These are phyloP conservation scores for Danielia reshetovae DNA, from an alignment of 805 yeast genomes.

Conservation along the genomic window DNA sequence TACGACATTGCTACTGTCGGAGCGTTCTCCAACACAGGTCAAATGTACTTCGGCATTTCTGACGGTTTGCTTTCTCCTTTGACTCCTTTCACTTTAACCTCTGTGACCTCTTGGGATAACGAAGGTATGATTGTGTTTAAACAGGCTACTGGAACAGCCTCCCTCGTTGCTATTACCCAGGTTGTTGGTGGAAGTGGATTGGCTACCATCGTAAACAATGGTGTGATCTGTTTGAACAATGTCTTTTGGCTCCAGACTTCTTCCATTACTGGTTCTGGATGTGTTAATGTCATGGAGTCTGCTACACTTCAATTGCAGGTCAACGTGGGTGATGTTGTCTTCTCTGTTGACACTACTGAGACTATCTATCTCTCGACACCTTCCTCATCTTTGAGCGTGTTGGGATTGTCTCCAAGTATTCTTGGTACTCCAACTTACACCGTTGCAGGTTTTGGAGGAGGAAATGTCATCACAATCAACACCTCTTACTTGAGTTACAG, in stretches of 20 bases:
- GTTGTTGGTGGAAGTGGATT: background rate
- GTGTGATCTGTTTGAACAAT: constrained; percentile 25
- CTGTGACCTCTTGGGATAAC: constrained; percentile 5
- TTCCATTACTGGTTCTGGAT: constrained; percentile 22
- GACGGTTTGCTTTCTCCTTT: constrained; percentile 12
- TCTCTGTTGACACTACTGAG: constrained; percentile 1
- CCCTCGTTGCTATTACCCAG: constrained; percentile 9
- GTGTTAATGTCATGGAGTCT: constrained; percentile 10
- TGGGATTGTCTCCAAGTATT: constrained; percentile 1
- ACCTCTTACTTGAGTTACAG: constrained; percentile 2
- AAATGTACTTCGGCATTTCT: constrained; percentile 19
- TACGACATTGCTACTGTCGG: constrained; percentile 14
- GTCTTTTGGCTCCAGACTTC: constrained; percentile 21
- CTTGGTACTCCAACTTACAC: background rate
- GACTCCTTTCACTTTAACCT: constrained; percentile 3
- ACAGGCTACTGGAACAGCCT: constrained; percentile 11
- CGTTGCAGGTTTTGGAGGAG: constrained; percentile 11
- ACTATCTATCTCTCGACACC: constrained; percentile 4
- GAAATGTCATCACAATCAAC: constrained; percentile 6
- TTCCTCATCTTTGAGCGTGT: constrained; percentile 1
- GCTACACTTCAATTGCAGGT: constrained; percentile 3
- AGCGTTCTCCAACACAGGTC: constrained; percentile 22
- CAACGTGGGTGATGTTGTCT: background rate
- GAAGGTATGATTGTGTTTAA: constrained; percentile 11
- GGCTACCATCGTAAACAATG: constrained; percentile 19